These are phyloP conservation scores for Phyllosticta capitalensis DNA, from an alignment of 2,329 filamentous ascomycete genomes.

Conservation along the genomic window DNA sequence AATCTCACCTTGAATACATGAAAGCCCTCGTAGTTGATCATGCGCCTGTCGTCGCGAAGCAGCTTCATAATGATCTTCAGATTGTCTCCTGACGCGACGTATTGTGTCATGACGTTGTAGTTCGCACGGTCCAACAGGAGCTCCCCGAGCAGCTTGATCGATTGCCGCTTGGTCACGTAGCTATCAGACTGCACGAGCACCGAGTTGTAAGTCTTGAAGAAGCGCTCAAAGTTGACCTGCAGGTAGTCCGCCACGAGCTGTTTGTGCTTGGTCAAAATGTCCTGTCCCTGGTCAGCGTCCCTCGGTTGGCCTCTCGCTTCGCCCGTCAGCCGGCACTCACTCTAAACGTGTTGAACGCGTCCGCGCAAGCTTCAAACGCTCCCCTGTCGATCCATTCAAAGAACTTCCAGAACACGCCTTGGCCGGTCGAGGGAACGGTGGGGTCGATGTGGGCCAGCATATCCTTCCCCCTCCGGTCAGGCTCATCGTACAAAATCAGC, in stretches of 20 bases:
- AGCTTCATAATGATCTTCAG: slow-evolving; percentile 98
- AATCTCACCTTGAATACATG: slow-evolving; percentile 80
- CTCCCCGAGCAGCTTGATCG: slow-evolving; percentile 93
- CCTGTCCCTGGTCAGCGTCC: slow-evolving; percentile 43
- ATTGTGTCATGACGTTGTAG: slow-evolving; percentile 96
- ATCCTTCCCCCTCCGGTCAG: slow-evolving; percentile 59
- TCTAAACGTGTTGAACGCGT: slow-evolving; percentile 95
- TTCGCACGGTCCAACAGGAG: slow-evolving; percentile 90
- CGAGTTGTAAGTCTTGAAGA: slow-evolving; percentile 85
- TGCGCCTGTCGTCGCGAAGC: slow-evolving; percentile 87
- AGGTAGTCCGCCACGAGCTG: slow-evolving; percentile 81
- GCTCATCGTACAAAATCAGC: slow-evolving; percentile 87
- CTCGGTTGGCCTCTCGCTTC: not conserved
- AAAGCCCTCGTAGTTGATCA: slow-evolving; percentile 99
- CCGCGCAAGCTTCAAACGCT: slow-evolving; percentile 91
- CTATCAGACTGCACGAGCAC: slow-evolving; percentile 83
- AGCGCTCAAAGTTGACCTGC: slow-evolving; percentile 79
- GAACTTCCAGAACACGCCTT: slow-evolving; percentile 91
- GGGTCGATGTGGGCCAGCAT: slow-evolving; percentile 63
- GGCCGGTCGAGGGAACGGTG: slow-evolving; percentile 63
- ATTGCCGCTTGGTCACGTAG: slow-evolving; percentile 96
- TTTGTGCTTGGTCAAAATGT: slow-evolving; percentile 91
- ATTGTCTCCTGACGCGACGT: slow-evolving; percentile 90
- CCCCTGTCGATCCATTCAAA: slow-evolving; percentile 96
- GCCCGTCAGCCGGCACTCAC: slow-evolving; percentile 37